Evolutionary conservation across 192 early-diverging fungal species (phyloP).

Genomic region (Coemansia sp.): DNA sequence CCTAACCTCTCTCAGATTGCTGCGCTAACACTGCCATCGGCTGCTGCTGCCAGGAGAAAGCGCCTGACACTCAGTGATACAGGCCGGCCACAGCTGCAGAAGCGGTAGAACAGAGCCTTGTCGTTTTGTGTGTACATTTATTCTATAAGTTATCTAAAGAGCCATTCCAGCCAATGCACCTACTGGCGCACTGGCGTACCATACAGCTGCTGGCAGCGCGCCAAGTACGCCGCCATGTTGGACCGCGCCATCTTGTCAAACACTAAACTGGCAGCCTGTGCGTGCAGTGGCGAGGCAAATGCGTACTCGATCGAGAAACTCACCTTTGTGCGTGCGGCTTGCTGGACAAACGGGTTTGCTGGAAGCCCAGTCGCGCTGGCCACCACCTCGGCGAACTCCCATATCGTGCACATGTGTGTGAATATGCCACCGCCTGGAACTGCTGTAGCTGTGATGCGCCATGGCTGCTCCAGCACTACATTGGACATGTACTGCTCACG

Average conservation of each 20-base stretch:
- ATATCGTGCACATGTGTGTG: constrained; percentile 37
- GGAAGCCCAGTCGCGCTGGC: background rate
- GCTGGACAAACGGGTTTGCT: constrained; percentile 5
- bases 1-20: constrained; percentile 26
- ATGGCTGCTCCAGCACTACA: constrained; percentile 65
- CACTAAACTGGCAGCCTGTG: constrained; percentile 73
- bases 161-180: background rate
- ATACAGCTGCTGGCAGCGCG: constrained; percentile 32
- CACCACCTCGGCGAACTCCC: constrained; percentile 24
- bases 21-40: constrained; percentile 4
- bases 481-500: constrained; percentile 75
- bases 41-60: constrained; percentile 22
- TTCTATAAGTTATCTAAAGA: background rate
- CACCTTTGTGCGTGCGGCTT: constrained; percentile 36
- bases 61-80: background rate
- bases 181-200: background rate
- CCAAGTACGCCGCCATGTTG: constrained; percentile 37
- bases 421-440: constrained; percentile 41
- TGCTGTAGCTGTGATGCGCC: constrained; percentile 58
- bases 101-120: background rate
- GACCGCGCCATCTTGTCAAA: constrained; percentile 70
- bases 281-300: constrained; percentile 77
- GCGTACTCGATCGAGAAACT: constrained; percentile 79
- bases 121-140: background rate
- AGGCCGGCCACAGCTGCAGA: background rate